Percentiles rank a stretch among this genome's conserved stretches.
These are phyloP conservation scores for Aspergillus transmontanensis DNA, from an alignment of 2,329 filamentous ascomycete species.

Conservation along the genomic window DNA sequence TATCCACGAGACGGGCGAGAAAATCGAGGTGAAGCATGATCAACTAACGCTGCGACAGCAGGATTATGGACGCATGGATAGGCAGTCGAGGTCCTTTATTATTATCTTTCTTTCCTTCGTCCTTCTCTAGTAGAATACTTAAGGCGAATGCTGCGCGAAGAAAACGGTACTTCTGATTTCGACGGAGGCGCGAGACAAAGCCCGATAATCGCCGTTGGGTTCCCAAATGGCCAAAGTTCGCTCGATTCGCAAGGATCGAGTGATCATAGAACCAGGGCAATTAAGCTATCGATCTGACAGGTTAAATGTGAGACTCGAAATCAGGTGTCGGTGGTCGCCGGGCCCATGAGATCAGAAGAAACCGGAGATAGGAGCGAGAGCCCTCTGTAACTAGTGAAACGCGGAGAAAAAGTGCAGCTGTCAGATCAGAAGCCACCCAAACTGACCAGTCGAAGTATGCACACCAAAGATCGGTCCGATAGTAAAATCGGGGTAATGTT, in stretches of 20 bases:
- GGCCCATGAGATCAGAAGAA: slow-evolving; percentile 9
- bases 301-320: slow-evolving; percentile 8
- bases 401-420: slow-evolving; percentile 21
- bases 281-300: slow-evolving; percentile 21
- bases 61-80: slow-evolving; percentile 1
- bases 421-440: slow-evolving; percentile 14
- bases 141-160: neutral
- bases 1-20: slow-evolving; percentile 15
- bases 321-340: slow-evolving; percentile 7
- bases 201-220: slow-evolving; percentile 16
- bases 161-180: neutral
- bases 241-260: neutral
- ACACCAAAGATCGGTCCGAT: neutral
- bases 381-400: slow-evolving; percentile 15
- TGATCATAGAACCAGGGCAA: slow-evolving; percentile 5
- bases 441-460: neutral
- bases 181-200: slow-evolving; percentile 14
- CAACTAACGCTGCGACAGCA: slow-evolving; percentile 16
- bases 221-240: slow-evolving; percentile 16
- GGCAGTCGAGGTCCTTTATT: neutral
- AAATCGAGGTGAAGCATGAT: slow-evolving; percentile 24
- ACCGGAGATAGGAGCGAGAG: slow-evolving; percentile 8
- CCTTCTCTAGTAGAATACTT: neutral
- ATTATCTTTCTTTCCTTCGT: neutral
- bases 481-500: too few relatives aligned